Percentiles rank a stretch among this genome's conserved stretches.
These are phyloP conservation scores for Calonectria fujianensis DNA, from an alignment of 2,329 filamentous ascomycete species.

Conservation along the genomic window DNA sequence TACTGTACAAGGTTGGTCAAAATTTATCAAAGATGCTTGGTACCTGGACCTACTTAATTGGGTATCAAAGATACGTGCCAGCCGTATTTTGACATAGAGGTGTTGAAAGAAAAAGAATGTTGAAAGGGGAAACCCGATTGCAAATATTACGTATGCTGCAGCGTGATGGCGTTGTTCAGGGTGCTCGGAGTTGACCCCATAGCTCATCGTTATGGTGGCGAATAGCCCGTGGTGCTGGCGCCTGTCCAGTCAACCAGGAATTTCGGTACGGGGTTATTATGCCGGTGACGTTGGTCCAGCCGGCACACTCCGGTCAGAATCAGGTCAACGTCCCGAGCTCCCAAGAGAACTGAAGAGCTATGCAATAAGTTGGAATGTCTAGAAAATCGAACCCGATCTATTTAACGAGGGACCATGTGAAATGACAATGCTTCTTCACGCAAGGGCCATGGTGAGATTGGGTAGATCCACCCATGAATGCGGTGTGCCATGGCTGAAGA, in stretches of 20 bases:
- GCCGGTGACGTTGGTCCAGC: background rate
- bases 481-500: background rate
- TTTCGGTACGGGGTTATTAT: background rate
- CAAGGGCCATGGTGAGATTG: background rate
- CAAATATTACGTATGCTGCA: slow-evolving; percentile 52
- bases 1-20: slow-evolving; percentile 19
- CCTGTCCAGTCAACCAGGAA: background rate
- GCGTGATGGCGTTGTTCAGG: slow-evolving; percentile 45
- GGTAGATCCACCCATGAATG: background rate
- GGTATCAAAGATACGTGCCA: slow-evolving; percentile 30
- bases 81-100: slow-evolving; percentile 46
- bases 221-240: background rate
- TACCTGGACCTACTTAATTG: slow-evolving; percentile 34
- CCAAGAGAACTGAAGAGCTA: background rate
- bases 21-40: accelerated
- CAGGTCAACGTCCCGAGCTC: background rate
- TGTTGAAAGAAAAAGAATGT: slow-evolving; percentile 51
- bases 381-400: background rate
- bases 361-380: background rate
- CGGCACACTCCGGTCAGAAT: background rate
- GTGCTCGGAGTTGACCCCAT: slow-evolving; percentile 56
- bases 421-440: background rate
- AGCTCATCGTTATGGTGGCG: slow-evolving; percentile 40
- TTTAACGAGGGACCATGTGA: background rate
- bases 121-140: slow-evolving; percentile 39